phyloP scores from a whole-genome alignment of 805 yeast species.

The Starmerella apis region DNA sequence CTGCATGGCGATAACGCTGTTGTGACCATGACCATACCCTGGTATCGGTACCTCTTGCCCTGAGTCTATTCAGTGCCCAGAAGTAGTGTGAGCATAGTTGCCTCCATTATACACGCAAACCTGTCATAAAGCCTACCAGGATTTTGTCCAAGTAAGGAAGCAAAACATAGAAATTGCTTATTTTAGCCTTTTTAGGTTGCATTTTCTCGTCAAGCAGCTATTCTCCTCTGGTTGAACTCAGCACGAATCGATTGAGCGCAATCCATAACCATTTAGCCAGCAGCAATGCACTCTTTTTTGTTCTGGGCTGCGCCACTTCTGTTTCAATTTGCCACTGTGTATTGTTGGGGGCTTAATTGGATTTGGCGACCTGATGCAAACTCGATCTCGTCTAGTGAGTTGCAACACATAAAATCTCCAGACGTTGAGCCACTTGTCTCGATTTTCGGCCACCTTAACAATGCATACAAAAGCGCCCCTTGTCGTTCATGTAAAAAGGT shows the following conservation, averaged over 20 bases:
- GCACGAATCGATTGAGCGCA: not conserved
- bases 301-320: not conserved
- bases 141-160: not conserved
- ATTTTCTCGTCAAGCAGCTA: too few species aligned
- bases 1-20: too few species aligned
- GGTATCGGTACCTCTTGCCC: too few species aligned
- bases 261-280: not conserved
- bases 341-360: conserved; percentile 15
- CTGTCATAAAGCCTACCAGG: too few species aligned
- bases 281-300: not conserved
- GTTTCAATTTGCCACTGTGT: not conserved
- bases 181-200: too few species aligned
- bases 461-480: conserved; percentile 23
- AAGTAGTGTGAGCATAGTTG: too few species aligned
- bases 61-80: too few species aligned
- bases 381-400: conserved; percentile 8
- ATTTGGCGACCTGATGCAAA: conserved; percentile 10
- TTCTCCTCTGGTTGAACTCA: not conserved
- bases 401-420: conserved; percentile 4
- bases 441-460: conserved; percentile 13
- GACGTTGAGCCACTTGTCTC: conserved; percentile 9
- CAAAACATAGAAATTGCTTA: too few species aligned
- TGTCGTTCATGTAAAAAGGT: conserved; percentile 18
- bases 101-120: too few species aligned
- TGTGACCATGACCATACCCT: too few species aligned